Base-by-base conservation (phyloP, 305 asterid species). In the Fraxinus paxiana region DNA sequence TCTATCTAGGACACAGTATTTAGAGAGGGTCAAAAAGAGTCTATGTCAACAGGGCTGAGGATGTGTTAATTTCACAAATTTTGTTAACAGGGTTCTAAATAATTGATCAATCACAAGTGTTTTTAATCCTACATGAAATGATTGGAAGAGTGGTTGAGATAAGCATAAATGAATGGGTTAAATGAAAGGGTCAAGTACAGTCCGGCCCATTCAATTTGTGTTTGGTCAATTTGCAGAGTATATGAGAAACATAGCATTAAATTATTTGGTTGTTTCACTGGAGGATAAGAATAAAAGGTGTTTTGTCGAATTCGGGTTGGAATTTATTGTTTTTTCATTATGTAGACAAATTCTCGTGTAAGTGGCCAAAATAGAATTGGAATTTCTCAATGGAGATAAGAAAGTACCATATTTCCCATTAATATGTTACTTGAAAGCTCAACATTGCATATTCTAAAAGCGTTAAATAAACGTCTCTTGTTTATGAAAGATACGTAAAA, bases 141-240 rank as follows among this genome's bases (percentile, higher is more conserved):
- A 88, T 89, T 89, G 91, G 86, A 37, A 70, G 80, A 80, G 92
- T 85, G 12, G 92, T 88, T 88, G 90, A 83, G 76, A 41, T 7
- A 24, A 61, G 59, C 2, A 63, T 69, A 8, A 31, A 6, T 18
- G 24, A 18, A 34, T 4, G 78, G 79, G 38, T 34, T 34, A 34
- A 34, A 34, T 34, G 38, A 34, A 34, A 34, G 38, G 38, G 75
- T 69, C 48, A 77, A 69, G 74, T 67, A 41, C 79, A 31, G 38
- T 24, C 79, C 24, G 65, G 77, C 80, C 35, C 38, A 34, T 34
- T 34, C 72, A 59, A 41, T 78, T 70, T 71, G 83, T 38, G 38
- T 48, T 72, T 80, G 54, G 77, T 61, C 26, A 37, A 79, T 74
- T 73, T 12, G 20, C 34, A 77, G 43, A 28, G 13, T 9, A 69